Evolutionary conservation across 2,329 filamentous ascomycete species (phyloP), one percentile per base, ranked within the genome.

Genomic region (Fusarium tjaetaba): DNA sequence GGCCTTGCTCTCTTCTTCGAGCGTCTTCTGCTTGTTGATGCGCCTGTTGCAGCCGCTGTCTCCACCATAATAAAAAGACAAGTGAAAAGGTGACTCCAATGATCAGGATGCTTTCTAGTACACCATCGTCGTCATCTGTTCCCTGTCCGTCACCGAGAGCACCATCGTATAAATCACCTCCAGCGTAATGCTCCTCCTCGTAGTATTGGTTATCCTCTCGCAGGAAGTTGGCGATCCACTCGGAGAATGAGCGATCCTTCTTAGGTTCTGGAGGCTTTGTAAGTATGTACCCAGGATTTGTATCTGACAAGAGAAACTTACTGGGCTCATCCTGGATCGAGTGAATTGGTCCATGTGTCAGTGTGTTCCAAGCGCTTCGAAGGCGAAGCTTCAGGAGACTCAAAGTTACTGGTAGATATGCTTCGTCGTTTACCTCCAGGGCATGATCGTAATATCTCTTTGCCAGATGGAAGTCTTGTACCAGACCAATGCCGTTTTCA

Each of bases 371-470:
- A 77, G 94, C 96, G 80, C 94, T 97, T 68, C 95, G 90, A 59
- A 93, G 85, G 16, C 96, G 88, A 67, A 99, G 86, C 81, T 97
- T 97, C 71, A 97, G 86, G 55, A 99, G 85, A 72, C 94, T 96
- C 36, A 99, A 85, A 16, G 94, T 94, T 7, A 98, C 96, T 0
- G 96, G 96, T 2, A 98, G 87, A 80, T 98, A 98, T 0, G 96
- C 95, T 82, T 99, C 97, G 55, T 92, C 88, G 77, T 97, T 99
- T 2, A 96, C 95, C 79, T 95, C 94, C 36, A 98, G 85, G 2
- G 96, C 96, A 69, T 96, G 89, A 78, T 99, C 96, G 80, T 99
- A 99, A 83, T 95, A 97, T 61, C 96, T 88, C 84, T 99, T 99
- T 5, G 97, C 96, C 64, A 99, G 90, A 79, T 99, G 96, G 81